Conservation (phyloP, 768 basidiomycete species). For the Cystofilobasidium ferigula region DNA sequence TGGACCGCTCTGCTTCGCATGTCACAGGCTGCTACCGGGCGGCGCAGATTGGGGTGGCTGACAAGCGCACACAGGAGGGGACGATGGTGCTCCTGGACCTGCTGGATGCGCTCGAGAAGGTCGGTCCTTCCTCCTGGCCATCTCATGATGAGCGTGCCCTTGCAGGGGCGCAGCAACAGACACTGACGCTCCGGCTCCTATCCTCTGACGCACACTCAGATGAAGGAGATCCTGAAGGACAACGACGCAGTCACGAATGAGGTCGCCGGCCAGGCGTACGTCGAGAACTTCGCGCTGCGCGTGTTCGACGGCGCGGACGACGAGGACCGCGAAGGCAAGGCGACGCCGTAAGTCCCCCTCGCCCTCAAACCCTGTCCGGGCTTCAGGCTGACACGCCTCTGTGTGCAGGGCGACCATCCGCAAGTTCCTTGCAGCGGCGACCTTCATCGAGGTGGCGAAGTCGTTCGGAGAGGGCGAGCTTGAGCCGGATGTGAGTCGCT, state of each 20-base stretch:
- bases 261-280: conserved; percentile 68
- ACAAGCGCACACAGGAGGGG: conserved; percentile 53
- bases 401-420: conserved; percentile 65
- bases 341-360: conserved; percentile 52
- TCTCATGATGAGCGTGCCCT: neutral
- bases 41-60: conserved; percentile 68
- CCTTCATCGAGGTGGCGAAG: conserved; percentile 80
- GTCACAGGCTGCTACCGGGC: conserved; percentile 77
- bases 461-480: conserved; percentile 33
- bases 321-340: conserved; percentile 68
- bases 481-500: conserved; percentile 36
- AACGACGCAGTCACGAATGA: conserved; percentile 77
- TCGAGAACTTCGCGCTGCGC: conserved; percentile 86
- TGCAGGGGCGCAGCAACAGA: too few relatives aligned
- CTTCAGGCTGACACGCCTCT: conserved; percentile 5
- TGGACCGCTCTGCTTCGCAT: neutral
- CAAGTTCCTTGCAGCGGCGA: conserved; percentile 87
- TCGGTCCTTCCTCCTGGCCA: conserved; percentile 29
- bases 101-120: conserved; percentile 62
- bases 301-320: conserved; percentile 84
- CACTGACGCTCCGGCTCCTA: too few relatives aligned
- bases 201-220: too few relatives aligned
- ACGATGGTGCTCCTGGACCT: conserved; percentile 62
- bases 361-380: neutral
- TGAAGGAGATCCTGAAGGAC: conserved; percentile 62